phyloP scores from a whole-genome alignment of 441 rosid genomes.

The Sinapis alba region DNA sequence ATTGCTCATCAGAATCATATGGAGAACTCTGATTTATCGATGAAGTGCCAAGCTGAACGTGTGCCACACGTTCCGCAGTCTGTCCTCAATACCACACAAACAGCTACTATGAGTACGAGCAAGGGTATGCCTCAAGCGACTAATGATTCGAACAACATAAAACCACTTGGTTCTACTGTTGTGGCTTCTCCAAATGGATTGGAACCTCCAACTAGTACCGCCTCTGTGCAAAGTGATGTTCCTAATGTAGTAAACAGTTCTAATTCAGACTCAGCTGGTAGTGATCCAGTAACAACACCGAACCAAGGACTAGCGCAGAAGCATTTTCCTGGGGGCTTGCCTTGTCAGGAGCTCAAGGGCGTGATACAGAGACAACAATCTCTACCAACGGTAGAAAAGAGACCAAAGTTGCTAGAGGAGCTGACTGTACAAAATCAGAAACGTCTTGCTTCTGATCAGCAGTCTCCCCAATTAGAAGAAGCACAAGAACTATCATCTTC shows the following conservation, averaged over 20 bases:
- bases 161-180: conserved; percentile 49
- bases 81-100: conserved; percentile 45
- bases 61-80: conserved; percentile 52
- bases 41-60: conserved; percentile 66
- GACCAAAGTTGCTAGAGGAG: conserved; percentile 58
- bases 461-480: conserved; percentile 55
- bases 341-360: conserved; percentile 45
- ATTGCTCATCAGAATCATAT: conserved; percentile 62
- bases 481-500: conserved; percentile 61
- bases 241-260: conserved; percentile 51
- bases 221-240: conserved; percentile 47
- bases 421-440: conserved; percentile 52
- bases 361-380: conserved; percentile 59
- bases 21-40: conserved; percentile 51
- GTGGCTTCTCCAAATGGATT: conserved; percentile 59
- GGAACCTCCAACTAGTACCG: conserved; percentile 50
- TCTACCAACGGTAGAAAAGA: conserved; percentile 53
- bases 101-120: conserved; percentile 41
- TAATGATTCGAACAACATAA: conserved; percentile 50
- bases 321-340: conserved; percentile 61
- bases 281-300: conserved; percentile 55
- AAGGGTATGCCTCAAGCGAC: conserved; percentile 50
- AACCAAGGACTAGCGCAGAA: conserved; percentile 65
- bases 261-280: conserved; percentile 50
- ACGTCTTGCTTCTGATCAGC: conserved; percentile 54